phyloP scores from a whole-genome alignment of 2,329 filamentous ascomycete species.

The Macrophomina pseudophaseolina region DNA sequence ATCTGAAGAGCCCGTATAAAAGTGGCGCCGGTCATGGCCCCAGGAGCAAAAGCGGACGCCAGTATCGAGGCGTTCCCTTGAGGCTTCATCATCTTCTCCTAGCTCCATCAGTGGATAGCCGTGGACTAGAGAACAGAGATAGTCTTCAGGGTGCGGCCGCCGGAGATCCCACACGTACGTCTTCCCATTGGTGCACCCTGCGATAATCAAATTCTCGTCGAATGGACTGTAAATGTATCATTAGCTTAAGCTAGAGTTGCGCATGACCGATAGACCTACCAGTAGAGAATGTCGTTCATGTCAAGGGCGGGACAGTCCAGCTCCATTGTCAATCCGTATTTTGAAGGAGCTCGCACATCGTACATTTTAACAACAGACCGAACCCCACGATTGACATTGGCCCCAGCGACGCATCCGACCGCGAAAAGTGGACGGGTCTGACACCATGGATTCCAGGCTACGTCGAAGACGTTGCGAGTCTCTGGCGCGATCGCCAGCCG shows the following conservation, averaged over 20 bases:
- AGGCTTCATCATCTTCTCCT: slow-evolving; percentile 40
- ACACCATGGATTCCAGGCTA: slow-evolving; percentile 58
- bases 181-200: slow-evolving; percentile 64
- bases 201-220: slow-evolving; percentile 59
- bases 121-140: slow-evolving; percentile 58
- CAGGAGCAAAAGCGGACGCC: slow-evolving; percentile 64
- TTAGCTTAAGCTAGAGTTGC: too few species aligned
- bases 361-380: slow-evolving; percentile 61
- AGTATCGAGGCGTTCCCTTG: slow-evolving; percentile 59
- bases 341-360: slow-evolving; percentile 43
- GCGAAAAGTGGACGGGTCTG: slow-evolving; percentile 53
- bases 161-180: slow-evolving; percentile 67
- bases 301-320: slow-evolving; percentile 64
- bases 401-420: slow-evolving; percentile 54
- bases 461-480: slow-evolving; percentile 62
- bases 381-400: slow-evolving; percentile 45
- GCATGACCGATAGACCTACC: slow-evolving; percentile 34
- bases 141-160: slow-evolving; percentile 45
- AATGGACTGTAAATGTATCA: slow-evolving; percentile 41
- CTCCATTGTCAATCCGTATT: slow-evolving; percentile 45
- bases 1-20: slow-evolving; percentile 67
- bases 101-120: slow-evolving; percentile 57
- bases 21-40: slow-evolving; percentile 56
- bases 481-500: slow-evolving; percentile 51
- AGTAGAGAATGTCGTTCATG: slow-evolving; percentile 65